Evolutionary conservation across 2,329 filamentous ascomycete species (phyloP), one percentile per base, ranked within the genome.

Genomic region (Paecilomyces variotii): DNA sequence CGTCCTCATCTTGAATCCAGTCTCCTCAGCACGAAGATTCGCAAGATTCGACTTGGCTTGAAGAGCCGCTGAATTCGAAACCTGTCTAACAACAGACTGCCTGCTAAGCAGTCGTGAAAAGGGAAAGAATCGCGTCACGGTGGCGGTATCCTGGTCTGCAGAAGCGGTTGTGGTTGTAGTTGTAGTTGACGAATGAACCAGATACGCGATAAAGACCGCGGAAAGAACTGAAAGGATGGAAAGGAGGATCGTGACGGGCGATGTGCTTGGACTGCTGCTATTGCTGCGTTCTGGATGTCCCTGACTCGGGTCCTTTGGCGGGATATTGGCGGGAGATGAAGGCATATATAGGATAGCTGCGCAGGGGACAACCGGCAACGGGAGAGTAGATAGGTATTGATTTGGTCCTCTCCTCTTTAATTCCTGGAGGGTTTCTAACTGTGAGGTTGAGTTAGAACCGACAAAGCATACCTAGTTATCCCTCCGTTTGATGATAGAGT

Each of bases 1-100:
- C 10, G 78, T 82, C 55, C 68, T 71, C 63, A 69, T 72, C 53
- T 61, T 68, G 56, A 57, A 52, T 1, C 10, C 32, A 3, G 10
- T 39, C 30, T 14, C 45, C 25, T 52, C 50, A 5, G 27, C 25
- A 9, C 25, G 24, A 24, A 52, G 50, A 26, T n/a, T 52, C 24
- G 50, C 24, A 28, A 52, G 6, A 26, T 24, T 28, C 50, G 50
- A 52, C 27, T 52, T 28, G 10, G 4, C 3, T 24, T 28, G 14
- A 25, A 9, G 45, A 25, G 27, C 50, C 12, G 25, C 50, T 52
- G 50, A 52, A 52, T 24, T 52, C 25, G 50, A 26, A n/a, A 26
- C 25, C 25, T 24, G 19, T 52, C 50, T 26, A 19, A 28, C 50
- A 28, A 52, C 50, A 24, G 50, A 12, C 24, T 28, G 24, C n/a